Evolutionary conservation across 2,329 filamentous ascomycete genomes (phyloP).

Genomic region (Intubia oerlemansii): DNA sequence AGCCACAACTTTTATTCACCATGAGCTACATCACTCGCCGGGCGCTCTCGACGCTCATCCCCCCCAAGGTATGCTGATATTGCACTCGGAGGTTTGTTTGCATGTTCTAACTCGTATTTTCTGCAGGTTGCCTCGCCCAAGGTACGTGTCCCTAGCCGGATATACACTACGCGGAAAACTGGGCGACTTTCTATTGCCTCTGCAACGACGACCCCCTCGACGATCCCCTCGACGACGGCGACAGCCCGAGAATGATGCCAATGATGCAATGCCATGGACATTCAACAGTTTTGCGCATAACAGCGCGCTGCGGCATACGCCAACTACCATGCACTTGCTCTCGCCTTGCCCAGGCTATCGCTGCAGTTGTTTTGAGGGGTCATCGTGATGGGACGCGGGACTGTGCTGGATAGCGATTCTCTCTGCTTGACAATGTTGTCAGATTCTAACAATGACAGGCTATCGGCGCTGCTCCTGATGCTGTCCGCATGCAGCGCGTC

Average conservation of each 20-base stretch:
- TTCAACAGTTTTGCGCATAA: too few relatives aligned
- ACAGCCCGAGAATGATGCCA: too few relatives aligned
- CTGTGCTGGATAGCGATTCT: too few relatives aligned
- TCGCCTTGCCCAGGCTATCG: too few relatives aligned
- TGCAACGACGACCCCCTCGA: not conserved
- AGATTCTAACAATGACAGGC: slow-evolving; percentile 33
- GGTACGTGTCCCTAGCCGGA: too few relatives aligned
- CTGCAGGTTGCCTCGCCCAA: slow-evolving; percentile 61
- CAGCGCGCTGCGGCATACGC: too few relatives aligned
- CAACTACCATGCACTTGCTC: too few relatives aligned
- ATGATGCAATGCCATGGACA: not conserved
- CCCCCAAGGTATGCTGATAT: slow-evolving; percentile 56
- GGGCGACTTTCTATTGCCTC: slow-evolving; percentile 4
- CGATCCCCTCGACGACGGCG: not conserved
- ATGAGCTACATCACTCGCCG: slow-evolving; percentile 89
- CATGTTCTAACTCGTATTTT: not conserved
- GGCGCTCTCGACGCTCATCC: slow-evolving; percentile 94
- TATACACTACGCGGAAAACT: too few relatives aligned
- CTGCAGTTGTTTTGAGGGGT: too few relatives aligned
- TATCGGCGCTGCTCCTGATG: slow-evolving; percentile 86
- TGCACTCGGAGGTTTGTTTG: too few relatives aligned
- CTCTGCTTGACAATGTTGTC: too few relatives aligned
- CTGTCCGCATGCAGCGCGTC: slow-evolving; percentile 91
- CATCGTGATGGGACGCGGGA: too few relatives aligned
- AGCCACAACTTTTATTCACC: slow-evolving; percentile 24